Evolutionary conservation across 805 yeast species (phyloP), one percentile per base, ranked within the genome.

Genomic region (Geotrichum ghanense): DNA sequence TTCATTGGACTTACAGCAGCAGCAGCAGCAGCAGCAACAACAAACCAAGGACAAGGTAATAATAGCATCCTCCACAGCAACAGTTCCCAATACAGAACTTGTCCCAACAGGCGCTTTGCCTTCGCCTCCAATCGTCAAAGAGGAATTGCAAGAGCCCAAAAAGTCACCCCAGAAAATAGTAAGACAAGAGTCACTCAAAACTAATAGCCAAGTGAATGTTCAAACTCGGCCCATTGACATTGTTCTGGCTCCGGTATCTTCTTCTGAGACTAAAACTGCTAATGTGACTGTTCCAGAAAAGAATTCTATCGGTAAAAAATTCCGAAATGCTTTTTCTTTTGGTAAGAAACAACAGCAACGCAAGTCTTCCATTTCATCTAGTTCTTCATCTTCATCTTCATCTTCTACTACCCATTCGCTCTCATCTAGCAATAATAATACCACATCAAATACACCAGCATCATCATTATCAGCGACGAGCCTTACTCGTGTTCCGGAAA

Each of bases 271-370:
- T n/a, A 31, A 31, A 31, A 16, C 37, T 31, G 14, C 43, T 19
- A 37, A 25, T 24, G 22, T 44, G 21, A 34, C 42, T 21, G 14
- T 17, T 24, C 44, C 22, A 21, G 43, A 24, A 27, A 35, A 45
- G 22, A 37, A 45, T 26, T 45, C 51, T 3, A 43, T 51, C 42
- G 52, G 50, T 14, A 17, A 48, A 12, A 47, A 45, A 45, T 43
- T 53, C 16, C 52, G 49, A 45, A 48, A 46, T 46, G 56, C 55
- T 12, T 50, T 53, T 22, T 43, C 53, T 2, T 52, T 53, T 48
- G 54, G 55, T 21, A 23, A 26, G 10, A 41, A 42, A 22, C 17
- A 9, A 31, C 37, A 9, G 10, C 12, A 24, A 24, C 27, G 12
- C 10, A 24, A 24, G 12, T 12, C 7, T 7, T 12, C 27, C 12